phyloP scores from a whole-genome alignment of 495 filamentous ascomycete species.

The Parmelia sp. region DNA sequence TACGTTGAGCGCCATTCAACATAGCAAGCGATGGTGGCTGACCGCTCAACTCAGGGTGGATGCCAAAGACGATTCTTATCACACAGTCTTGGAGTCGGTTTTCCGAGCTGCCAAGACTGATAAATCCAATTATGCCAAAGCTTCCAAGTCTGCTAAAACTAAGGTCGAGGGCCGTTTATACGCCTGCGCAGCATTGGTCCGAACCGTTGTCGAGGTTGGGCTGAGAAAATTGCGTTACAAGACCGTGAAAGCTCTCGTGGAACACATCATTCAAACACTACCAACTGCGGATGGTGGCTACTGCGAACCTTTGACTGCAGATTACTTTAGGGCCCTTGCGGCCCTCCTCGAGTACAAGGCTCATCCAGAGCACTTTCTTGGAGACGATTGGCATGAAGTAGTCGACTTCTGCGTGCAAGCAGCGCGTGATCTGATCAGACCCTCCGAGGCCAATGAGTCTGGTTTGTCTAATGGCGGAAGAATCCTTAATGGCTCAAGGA shows the following conservation, averaged over 20 bases:
- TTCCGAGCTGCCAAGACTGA: constrained; percentile 65
- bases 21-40: background rate
- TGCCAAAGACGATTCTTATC: constrained; percentile 69
- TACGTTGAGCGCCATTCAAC: constrained; percentile 30
- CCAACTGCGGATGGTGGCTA: constrained; percentile 55
- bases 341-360: constrained; percentile 63
- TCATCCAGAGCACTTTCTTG: constrained; percentile 69
- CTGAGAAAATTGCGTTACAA: constrained; percentile 62
- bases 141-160: constrained; percentile 43
- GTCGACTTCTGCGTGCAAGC: constrained; percentile 61
- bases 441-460: background rate
- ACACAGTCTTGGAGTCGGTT: constrained; percentile 73
- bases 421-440: constrained; percentile 31
- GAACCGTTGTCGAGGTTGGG: constrained; percentile 61
- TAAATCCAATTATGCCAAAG: constrained; percentile 54
- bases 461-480: background rate
- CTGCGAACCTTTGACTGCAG: constrained; percentile 62
- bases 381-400: constrained; percentile 60
- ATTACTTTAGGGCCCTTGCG: constrained; percentile 71
- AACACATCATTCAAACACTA: constrained; percentile 74
- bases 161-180: constrained; percentile 54
- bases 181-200: constrained; percentile 64
- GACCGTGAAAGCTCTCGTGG: constrained; percentile 67
- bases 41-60: constrained; percentile 33
- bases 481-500: background rate